Conservation (phyloP, 805 yeast species). For the Candida takata region DNA sequence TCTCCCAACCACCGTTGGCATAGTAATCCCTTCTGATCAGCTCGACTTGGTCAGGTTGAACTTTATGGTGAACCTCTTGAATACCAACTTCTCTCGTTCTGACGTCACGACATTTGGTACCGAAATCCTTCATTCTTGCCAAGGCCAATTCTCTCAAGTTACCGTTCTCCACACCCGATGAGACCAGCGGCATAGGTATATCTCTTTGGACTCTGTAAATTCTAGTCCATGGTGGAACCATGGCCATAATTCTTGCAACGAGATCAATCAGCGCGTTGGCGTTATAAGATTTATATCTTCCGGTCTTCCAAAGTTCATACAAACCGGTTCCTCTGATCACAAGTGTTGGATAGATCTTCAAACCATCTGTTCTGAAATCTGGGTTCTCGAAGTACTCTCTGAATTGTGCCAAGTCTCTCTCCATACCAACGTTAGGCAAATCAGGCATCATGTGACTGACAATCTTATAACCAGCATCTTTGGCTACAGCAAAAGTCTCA, state of each 20-base stretch:
- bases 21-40: conserved; percentile 90
- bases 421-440: conserved; percentile 97
- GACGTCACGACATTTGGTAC: conserved; percentile 91
- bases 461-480: conserved; percentile 96
- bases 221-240: conserved; percentile 99
- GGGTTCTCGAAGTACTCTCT: conserved; percentile 96
- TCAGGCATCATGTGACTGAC: conserved; percentile 99
- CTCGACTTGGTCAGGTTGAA: conserved; percentile 95
- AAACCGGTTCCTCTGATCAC: conserved; percentile 97
- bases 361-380: conserved; percentile 92
- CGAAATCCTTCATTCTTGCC: conserved; percentile 97
- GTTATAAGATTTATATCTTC: conserved; percentile 87
- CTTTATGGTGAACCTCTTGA: conserved; percentile 96
- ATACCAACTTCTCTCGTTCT: conserved; percentile 98
- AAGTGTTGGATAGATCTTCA: conserved; percentile 90
- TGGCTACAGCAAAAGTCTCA: conserved; percentile 92
- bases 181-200: conserved; percentile 97
- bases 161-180: conserved; percentile 97
- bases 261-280: conserved; percentile 91
- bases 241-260: conserved; percentile 90
- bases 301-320: conserved; percentile 96
- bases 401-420: conserved; percentile 92
- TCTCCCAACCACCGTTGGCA: conserved; percentile 99
- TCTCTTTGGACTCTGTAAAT: conserved; percentile 97
- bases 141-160: conserved; percentile 90